Evolutionary conservation across 805 yeast genomes (phyloP).

Genomic region (Candida loeiensis): DNA sequence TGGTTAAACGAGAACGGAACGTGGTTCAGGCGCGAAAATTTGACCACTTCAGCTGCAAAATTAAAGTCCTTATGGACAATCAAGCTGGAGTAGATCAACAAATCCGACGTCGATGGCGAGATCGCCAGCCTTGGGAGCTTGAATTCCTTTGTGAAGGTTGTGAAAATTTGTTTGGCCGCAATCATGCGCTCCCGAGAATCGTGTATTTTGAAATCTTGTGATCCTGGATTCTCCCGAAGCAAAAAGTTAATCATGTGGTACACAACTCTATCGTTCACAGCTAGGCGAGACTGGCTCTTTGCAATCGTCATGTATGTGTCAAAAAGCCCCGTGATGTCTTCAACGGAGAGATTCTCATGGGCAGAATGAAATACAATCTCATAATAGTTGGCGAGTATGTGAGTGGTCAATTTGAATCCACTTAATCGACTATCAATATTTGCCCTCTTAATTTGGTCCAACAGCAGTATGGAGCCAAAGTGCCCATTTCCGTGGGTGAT

Average conservation of each 20-base stretch:
- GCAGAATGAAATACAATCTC: constrained; percentile 18
- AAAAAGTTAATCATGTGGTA: constrained; percentile 11
- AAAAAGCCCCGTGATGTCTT: constrained; percentile 20
- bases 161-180: constrained; percentile 26
- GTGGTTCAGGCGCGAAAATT: constrained; percentile 21
- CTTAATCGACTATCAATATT: constrained; percentile 24
- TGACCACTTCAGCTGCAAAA: constrained; percentile 31
- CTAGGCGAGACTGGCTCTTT: background rate
- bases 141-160: constrained; percentile 19
- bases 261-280: constrained; percentile 11
- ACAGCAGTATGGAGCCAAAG: constrained; percentile 12
- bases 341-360: constrained; percentile 13
- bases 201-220: constrained; percentile 16
- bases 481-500: constrained; percentile 21
- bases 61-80: constrained; percentile 29
- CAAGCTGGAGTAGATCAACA: constrained; percentile 30
- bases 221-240: constrained; percentile 7
- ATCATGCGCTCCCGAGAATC: constrained; percentile 13
- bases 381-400: constrained; percentile 24
- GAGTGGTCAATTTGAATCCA: constrained; percentile 20
- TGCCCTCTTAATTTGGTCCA: constrained; percentile 24
- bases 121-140: constrained; percentile 14
- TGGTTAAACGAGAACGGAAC: constrained; percentile 40
- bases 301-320: constrained; percentile 16
- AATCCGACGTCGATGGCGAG: constrained; percentile 25